These are phyloP conservation scores for Lupinus albus DNA, from an alignment of 306 rosid genomes.

Conservation along the genomic window DNA sequence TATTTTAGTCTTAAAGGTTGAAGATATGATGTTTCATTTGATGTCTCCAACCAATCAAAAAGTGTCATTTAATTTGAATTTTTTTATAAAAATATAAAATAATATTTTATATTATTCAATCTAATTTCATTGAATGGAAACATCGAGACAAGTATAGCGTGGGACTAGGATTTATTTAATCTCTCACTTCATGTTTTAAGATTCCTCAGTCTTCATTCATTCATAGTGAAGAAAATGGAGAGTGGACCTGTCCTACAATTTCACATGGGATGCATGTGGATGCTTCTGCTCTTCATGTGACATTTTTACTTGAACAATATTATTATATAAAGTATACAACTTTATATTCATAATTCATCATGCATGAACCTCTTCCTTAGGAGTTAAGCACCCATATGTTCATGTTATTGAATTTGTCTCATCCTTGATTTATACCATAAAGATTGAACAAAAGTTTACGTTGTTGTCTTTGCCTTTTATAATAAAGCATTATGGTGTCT, in stretches of 20 bases:
- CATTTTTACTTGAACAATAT: constrained; percentile 30
- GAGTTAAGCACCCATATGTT: constrained; percentile 33
- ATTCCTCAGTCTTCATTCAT: constrained; percentile 30
- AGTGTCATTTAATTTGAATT: too few species aligned
- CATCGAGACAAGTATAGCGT: too few species aligned
- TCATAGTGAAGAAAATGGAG: constrained; percentile 24
- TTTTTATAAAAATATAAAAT: too few species aligned
- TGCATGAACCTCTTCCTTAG: constrained; percentile 24
- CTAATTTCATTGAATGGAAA: too few species aligned
- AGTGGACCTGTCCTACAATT: constrained; percentile 45
- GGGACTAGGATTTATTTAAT: constrained; percentile 38
- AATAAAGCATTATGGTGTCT: too few species aligned
- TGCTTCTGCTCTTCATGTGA: constrained; percentile 52
- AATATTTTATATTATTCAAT: too few species aligned
- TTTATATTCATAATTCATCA: constrained; percentile 8
- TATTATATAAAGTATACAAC: constrained; percentile 12
- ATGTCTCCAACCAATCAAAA: too few species aligned
- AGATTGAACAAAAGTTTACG: too few species aligned
- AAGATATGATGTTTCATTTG: too few species aligned
- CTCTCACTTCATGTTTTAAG: constrained; percentile 30
- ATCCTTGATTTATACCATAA: too few species aligned
- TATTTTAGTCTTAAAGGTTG: constrained; percentile 32
- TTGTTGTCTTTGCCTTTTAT: too few species aligned
- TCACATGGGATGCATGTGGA: constrained; percentile 66
- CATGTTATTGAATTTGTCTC: constrained; percentile 33